phyloP scores from a whole-genome alignment of 148 eudicot species.

The Rhododendron mucronatum region DNA sequence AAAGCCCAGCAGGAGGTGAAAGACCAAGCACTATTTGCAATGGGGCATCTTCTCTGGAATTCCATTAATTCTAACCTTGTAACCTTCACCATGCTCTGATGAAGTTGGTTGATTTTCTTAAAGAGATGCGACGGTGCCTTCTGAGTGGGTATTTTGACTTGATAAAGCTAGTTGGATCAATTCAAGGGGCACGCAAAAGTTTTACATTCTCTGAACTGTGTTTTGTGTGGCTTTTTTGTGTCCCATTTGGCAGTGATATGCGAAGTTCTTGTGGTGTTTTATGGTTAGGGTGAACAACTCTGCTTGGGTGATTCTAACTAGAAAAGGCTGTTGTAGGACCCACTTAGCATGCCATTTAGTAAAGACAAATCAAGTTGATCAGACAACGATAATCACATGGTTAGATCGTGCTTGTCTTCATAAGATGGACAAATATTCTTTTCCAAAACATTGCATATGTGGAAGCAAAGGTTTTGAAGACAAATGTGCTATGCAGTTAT shows the following conservation, averaged over 20 bases:
- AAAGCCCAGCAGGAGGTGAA: slow-evolving; percentile 6
- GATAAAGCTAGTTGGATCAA: slow-evolving; percentile 2
- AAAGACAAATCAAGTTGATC: background rate
- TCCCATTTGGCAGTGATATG: background rate
- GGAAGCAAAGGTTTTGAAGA: background rate
- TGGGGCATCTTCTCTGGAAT: background rate
- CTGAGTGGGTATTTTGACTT: background rate
- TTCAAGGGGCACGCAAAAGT: background rate
- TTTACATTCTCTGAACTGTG: background rate
- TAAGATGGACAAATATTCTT: background rate
- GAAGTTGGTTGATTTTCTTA: background rate
- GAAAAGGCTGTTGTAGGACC: background rate
- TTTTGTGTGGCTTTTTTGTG: slow-evolving; percentile 1
- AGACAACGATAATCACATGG: background rate
- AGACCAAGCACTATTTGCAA: slow-evolving; percentile 6
- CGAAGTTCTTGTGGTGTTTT: slow-evolving; percentile 1
- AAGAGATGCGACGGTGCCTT: background rate
- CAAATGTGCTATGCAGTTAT: no score
- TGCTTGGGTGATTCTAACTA: background rate
- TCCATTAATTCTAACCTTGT: slow-evolving; percentile 5
- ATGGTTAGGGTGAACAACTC: background rate
- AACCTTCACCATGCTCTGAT: slow-evolving; percentile 10
- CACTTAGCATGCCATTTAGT: background rate
- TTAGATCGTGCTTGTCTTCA: background rate
- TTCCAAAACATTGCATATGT: background rate